Evolutionary conservation across 208 protist genomes (phyloP).

Genomic region (Crithidia thermophila): DNA sequence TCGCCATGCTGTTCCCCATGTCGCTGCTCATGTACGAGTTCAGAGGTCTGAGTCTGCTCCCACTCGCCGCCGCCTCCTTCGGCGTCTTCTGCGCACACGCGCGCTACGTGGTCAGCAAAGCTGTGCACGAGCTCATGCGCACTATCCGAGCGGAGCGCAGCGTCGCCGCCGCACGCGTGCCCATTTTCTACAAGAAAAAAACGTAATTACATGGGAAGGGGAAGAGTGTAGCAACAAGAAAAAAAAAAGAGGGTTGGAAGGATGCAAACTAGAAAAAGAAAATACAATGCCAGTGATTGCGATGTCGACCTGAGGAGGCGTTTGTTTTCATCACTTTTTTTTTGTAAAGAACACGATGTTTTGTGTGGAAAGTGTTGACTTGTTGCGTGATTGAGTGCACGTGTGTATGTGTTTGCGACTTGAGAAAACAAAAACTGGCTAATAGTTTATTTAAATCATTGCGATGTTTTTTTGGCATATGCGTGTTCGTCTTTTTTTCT

Average conservation of each 20-base stretch:
- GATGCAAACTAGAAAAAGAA: not conserved
- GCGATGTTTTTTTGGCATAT: not conserved
- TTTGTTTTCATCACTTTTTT: slow-evolving; percentile 8
- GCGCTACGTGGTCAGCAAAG: slow-evolving; percentile 41
- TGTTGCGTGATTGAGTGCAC: not conserved
- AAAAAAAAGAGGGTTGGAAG: slow-evolving; percentile 7
- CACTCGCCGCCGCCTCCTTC: slow-evolving; percentile 53
- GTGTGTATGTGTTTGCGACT: not conserved
- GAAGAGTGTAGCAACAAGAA: slow-evolving; percentile 3
- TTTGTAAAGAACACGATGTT: no score
- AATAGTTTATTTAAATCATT: not conserved
- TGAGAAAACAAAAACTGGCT: not conserved
- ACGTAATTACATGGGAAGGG: not conserved
- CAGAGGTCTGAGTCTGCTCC: slow-evolving; percentile 59
- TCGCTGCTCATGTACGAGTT: slow-evolving; percentile 64
- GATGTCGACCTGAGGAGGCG: not conserved
- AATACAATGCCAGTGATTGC: not conserved
- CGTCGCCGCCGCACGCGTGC: not conserved
- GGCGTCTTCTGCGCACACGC: slow-evolving; percentile 63
- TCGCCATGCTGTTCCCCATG: slow-evolving; percentile 64
- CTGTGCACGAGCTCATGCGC: slow-evolving; percentile 49
- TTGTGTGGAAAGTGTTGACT: no score
- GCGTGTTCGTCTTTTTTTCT: not conserved
- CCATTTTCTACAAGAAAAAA: slow-evolving; percentile 2
- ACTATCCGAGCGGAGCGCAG: slow-evolving; percentile 29